These are phyloP conservation scores for Cerrena zonata DNA, from an alignment of 1,284 basidiomycete species.

Conservation along the genomic window DNA sequence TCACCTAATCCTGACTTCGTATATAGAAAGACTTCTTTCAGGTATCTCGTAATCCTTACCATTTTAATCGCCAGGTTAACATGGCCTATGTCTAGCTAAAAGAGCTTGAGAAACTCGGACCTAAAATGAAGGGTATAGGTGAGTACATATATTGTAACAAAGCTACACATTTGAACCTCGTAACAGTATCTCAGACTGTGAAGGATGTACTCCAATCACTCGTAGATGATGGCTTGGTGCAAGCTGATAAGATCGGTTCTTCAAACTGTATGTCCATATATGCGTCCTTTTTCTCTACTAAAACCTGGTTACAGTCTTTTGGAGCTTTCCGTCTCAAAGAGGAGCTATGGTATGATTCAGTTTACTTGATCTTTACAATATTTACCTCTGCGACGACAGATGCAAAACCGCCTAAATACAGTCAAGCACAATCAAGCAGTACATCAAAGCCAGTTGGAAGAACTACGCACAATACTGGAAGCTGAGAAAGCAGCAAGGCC, in stretches of 20 bases:
- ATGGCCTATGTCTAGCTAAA: constrained; percentile 56
- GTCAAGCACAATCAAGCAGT: constrained; percentile 45
- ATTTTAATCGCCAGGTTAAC: background rate
- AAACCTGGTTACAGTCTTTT: constrained; percentile 61
- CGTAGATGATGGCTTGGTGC: constrained; percentile 77
- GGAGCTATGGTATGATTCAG: constrained; percentile 59
- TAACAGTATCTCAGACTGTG: constrained; percentile 69
- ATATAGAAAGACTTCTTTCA: constrained; percentile 81
- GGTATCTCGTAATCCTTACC: constrained; percentile 29
- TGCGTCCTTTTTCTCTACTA: background rate
- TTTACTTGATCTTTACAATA: background rate
- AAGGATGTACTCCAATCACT: constrained; percentile 84
- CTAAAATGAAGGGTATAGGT: constrained; percentile 87
- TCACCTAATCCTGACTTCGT: constrained; percentile 1
- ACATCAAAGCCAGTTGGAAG: constrained; percentile 42
- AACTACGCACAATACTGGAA: constrained; percentile 16
- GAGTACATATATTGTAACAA: no score
- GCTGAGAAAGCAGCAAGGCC: constrained; percentile 52
- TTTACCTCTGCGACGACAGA: constrained; percentile 31
- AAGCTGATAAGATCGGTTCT: constrained; percentile 83
- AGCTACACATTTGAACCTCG: background rate
- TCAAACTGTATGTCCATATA: constrained; percentile 67
- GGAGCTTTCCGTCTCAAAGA: constrained; percentile 85
- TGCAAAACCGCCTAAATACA: constrained; percentile 54
- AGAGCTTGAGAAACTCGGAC: constrained; percentile 79